Percentiles rank a stretch among this genome's conserved stretches.
Evolutionary conservation across 2,329 filamentous ascomycete species (phyloP).

Genomic region (Cytospora piceae): DNA sequence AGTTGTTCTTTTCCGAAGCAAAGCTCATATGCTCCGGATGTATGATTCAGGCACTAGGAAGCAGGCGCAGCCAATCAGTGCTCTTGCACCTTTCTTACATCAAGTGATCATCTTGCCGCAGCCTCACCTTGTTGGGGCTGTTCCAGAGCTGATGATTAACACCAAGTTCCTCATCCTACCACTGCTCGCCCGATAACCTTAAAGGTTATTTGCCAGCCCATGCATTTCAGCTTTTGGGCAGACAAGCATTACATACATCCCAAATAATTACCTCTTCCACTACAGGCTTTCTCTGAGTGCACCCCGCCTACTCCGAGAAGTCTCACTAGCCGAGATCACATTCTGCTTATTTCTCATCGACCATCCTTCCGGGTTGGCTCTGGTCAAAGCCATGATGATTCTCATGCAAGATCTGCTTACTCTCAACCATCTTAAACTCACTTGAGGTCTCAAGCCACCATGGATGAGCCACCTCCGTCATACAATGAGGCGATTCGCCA

Average conservation of each 20-base stretch:
- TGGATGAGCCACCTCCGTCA: conserved; percentile 51
- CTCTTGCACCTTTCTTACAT: neutral
- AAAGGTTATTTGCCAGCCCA: neutral
- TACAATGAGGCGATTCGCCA: conserved; percentile 55
- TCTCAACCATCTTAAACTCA: neutral
- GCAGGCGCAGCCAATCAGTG: conserved; percentile 20
- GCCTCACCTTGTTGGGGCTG: conserved; percentile 4
- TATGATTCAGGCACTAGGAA: neutral
- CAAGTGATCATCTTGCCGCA: conserved; percentile 22
- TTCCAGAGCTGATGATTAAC: neutral
- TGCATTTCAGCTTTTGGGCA: neutral
- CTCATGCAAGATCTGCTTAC: neutral
- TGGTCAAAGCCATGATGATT: neutral
- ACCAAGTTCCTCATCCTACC: neutral
- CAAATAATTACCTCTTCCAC: neutral
- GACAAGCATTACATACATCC: neutral
- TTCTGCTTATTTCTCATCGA: neutral
- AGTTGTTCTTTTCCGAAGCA: neutral
- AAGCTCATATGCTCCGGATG: neutral
- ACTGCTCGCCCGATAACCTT: neutral
- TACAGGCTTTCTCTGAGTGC: neutral
- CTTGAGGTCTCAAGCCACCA: neutral
- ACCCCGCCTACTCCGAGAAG: neutral
- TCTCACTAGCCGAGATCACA: neutral
- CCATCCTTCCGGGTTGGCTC: neutral